phyloP scores from a whole-genome alignment of 345 rosid genomes.

The Eucalyptus cladocalyx region DNA sequence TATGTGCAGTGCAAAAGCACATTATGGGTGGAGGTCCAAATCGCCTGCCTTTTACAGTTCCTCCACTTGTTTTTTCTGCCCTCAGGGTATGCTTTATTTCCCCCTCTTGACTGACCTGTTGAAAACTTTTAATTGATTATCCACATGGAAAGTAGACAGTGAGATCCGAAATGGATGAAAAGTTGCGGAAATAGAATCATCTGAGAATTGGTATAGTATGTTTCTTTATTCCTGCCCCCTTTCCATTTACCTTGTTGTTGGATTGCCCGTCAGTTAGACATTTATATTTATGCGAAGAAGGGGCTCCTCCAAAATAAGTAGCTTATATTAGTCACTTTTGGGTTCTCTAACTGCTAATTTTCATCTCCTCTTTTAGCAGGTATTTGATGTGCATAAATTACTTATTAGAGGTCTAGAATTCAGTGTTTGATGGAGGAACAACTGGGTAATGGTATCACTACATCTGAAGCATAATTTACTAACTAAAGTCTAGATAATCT shows the following conservation, averaged over 20 bases:
- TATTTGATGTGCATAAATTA: not conserved
- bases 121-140: not conserved
- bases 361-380: not conserved
- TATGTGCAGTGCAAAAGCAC: conserved; percentile 61
- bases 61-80: conserved; percentile 66
- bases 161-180: not conserved
- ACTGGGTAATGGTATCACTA: not conserved
- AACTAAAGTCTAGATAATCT: not conserved
- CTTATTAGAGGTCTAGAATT: not conserved
- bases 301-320: not conserved
- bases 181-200: not conserved
- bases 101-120: not conserved
- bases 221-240: not conserved
- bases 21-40: conserved; percentile 65
- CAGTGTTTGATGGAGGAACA: not conserved
- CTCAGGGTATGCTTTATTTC: conserved; percentile 40
- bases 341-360: not conserved
- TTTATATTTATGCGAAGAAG: not conserved
- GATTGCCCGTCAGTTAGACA: not conserved
- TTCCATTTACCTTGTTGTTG: not conserved
- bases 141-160: not conserved
- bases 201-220: not conserved
- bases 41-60: conserved; percentile 67
- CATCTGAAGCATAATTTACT: not conserved
- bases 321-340: not conserved